These are phyloP conservation scores for Tricholoma flavovirens DNA, from an alignment of 768 basidiomycete species.

Conservation along the genomic window DNA sequence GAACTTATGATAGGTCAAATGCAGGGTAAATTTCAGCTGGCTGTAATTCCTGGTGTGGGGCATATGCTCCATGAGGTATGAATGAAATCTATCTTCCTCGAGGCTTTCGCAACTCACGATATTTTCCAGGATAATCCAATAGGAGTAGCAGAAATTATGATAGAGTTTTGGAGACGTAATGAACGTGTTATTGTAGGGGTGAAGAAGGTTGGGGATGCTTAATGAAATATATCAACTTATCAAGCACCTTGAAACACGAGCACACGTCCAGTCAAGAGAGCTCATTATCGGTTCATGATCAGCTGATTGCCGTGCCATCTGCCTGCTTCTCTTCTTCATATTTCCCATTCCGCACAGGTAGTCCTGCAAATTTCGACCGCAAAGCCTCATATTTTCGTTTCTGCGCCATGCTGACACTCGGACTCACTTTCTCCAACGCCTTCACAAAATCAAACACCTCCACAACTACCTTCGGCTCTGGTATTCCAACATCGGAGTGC, in stretches of 20 bases:
- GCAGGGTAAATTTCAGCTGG: constrained; percentile 95
- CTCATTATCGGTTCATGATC: background rate
- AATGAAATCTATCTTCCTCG: constrained; percentile 5
- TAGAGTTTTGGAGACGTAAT: constrained; percentile 91
- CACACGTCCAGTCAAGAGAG: background rate
- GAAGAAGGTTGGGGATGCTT: constrained; percentile 47
- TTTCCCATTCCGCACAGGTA: constrained; percentile 50
- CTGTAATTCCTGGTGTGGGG: constrained; percentile 80
- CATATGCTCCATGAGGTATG: constrained; percentile 93
- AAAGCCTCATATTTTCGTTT: constrained; percentile 78
- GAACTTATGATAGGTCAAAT: constrained; percentile 96
- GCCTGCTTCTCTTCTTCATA: constrained; percentile 35
- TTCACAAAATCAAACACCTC: constrained; percentile 58
- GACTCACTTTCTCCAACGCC: constrained; percentile 77
- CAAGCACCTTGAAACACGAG: background rate
- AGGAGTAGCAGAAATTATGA: constrained; percentile 69
- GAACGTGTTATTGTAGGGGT: constrained; percentile 61
- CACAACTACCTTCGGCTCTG: constrained; percentile 40
- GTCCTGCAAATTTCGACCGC: constrained; percentile 76
- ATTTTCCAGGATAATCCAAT: constrained; percentile 77
- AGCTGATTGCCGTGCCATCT: constrained; percentile 14
- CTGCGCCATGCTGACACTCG: constrained; percentile 81
- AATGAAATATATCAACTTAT: constrained; percentile 2
- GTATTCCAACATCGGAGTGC: constrained; percentile 10
- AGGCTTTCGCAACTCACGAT: background rate